Conservation (phyloP, 176 grass and related monocot genomes). For the Guadua angustifolia region DNA sequence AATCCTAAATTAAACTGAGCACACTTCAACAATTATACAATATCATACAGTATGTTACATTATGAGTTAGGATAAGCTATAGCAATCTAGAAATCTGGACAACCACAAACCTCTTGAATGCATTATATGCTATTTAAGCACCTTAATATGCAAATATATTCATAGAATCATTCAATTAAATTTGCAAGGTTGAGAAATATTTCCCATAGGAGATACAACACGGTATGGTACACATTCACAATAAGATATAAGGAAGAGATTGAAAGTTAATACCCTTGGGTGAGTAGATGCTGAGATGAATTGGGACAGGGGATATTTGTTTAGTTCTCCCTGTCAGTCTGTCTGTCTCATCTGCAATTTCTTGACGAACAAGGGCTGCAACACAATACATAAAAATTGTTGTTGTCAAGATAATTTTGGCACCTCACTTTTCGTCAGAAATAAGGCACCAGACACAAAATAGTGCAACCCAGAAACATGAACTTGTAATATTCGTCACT, state of each 20-base stretch:
- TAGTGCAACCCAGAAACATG: background rate
- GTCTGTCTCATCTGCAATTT: slow-evolving; percentile 83
- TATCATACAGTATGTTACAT: background rate
- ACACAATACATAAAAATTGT: slow-evolving; percentile 6
- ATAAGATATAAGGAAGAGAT: slow-evolving; percentile 15
- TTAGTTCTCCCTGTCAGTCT: slow-evolving; percentile 75
- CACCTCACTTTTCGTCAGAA: background rate
- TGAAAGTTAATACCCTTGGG: slow-evolving; percentile 54
- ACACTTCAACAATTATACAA: background rate
- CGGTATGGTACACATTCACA: background rate
- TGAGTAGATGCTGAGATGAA: slow-evolving; percentile 83
- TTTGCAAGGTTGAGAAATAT: background rate
- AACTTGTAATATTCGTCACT: background rate
- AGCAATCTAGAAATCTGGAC: background rate
- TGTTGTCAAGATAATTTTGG: slow-evolving; percentile 5
- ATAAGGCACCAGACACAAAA: background rate
- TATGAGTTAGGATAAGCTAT: slow-evolving; percentile 7
- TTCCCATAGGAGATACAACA: background rate
- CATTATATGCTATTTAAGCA: background rate
- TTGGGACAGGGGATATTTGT: slow-evolving; percentile 75
- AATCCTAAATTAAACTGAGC: background rate
- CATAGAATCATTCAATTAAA: slow-evolving; percentile 2
- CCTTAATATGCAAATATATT: background rate
- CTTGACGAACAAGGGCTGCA: slow-evolving; percentile 73
- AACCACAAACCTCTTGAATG: background rate